phyloP scores from a whole-genome alignment of 345 rosid species.

The Gossypium australe region DNA sequence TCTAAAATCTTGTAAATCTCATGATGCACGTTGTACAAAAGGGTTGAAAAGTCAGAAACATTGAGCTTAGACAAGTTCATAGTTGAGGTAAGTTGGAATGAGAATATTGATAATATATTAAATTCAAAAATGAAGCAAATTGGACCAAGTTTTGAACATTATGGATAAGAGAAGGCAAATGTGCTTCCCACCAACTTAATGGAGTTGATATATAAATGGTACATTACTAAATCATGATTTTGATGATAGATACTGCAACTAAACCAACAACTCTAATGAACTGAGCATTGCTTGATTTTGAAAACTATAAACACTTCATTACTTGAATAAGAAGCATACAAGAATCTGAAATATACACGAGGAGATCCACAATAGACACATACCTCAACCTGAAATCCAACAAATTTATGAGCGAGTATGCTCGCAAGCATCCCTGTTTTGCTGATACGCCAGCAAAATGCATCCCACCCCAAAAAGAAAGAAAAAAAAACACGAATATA shows the following conservation, averaged over 20 bases:
- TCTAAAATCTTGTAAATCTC: not conserved
- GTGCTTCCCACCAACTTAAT: no score
- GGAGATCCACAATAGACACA: conserved; percentile 16
- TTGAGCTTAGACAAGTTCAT: not conserved
- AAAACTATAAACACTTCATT: not conserved
- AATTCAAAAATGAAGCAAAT: not conserved
- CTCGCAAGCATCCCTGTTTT: conserved; percentile 23
- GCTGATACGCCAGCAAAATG: conserved; percentile 19
- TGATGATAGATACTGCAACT: no score
- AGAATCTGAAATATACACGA: conserved; percentile 34
- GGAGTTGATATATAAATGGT: no score
- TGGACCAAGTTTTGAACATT: not conserved
- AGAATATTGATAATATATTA: not conserved
- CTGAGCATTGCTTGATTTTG: not conserved
- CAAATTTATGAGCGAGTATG: conserved; percentile 21
- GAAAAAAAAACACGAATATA: conserved; percentile 10
- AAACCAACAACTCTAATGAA: not conserved
- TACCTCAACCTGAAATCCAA: conserved; percentile 25
- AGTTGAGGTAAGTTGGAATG: not conserved
- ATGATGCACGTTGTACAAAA: not conserved
- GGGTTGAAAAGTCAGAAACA: not conserved
- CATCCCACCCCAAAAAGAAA: conserved; percentile 10
- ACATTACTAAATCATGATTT: no score
- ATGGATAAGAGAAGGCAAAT: no score
- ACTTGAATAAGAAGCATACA: conserved; percentile 22